phyloP scores from a whole-genome alignment of 805 yeast genomes.

The Candida morakotiae region DNA sequence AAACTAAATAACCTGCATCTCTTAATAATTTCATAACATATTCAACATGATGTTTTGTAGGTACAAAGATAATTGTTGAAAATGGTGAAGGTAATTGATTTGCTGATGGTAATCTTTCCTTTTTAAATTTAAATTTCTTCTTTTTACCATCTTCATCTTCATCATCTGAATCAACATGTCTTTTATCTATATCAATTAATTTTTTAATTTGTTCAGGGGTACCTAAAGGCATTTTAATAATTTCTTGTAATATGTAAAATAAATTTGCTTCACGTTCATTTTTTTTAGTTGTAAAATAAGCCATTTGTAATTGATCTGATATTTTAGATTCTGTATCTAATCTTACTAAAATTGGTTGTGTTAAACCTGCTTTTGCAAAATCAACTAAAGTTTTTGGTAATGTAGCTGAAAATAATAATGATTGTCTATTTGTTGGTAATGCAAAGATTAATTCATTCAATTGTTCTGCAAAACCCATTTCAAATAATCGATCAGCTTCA shows the following conservation, averaged over 20 bases:
- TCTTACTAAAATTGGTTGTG: constrained; percentile 88
- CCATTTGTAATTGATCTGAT: constrained; percentile 88
- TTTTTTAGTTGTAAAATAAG: constrained; percentile 73
- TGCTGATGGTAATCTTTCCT: constrained; percentile 68
- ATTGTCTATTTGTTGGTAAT: constrained; percentile 79
- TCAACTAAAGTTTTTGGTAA: constrained; percentile 89
- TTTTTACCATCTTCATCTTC: constrained; percentile 44
- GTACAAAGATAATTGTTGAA: constrained; percentile 91
- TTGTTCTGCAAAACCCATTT: constrained; percentile 94
- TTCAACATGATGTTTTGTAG: constrained; percentile 97
- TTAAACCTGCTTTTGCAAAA: constrained; percentile 94
- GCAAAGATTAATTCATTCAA: constrained; percentile 83
- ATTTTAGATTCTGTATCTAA: constrained; percentile 90
- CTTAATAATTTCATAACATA: constrained; percentile 69
- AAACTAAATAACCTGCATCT: constrained; percentile 78
- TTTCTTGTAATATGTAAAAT: constrained; percentile 70
- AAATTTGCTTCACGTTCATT: constrained; percentile 89
- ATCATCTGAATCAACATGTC: constrained; percentile 50
- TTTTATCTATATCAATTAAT: constrained; percentile 44
- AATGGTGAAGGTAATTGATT: constrained; percentile 77
- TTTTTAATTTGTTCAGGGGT: constrained; percentile 61
- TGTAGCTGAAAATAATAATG: constrained; percentile 90
- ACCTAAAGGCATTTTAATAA: constrained; percentile 80
- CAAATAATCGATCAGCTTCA: constrained; percentile 95
- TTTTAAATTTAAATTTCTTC: constrained; percentile 39